These are phyloP conservation scores for Pterulicium gracile DNA, from an alignment of 1,284 basidiomycete genomes.

Conservation along the genomic window DNA sequence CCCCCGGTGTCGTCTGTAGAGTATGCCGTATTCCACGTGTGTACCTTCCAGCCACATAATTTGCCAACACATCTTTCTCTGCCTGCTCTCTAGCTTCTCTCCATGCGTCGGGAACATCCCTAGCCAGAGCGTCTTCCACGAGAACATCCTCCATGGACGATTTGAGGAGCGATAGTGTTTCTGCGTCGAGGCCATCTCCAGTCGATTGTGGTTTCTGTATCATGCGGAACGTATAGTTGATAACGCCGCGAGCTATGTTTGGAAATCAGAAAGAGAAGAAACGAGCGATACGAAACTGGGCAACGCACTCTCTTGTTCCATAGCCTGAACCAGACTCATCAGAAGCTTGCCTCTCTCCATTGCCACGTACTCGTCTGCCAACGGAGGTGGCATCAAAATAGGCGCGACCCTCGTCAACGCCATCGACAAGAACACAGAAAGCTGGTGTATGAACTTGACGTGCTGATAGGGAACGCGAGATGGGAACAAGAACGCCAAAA, in stretches of 20 bases:
- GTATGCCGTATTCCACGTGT: background rate
- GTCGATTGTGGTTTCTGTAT: background rate
- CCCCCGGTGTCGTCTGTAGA: background rate
- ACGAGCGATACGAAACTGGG: slow-evolving; percentile 6
- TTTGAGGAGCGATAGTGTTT: background rate
- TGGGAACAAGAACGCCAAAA: slow-evolving; percentile 48
- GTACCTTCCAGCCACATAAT: background rate
- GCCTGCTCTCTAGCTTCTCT: background rate
- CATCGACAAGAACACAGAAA: slow-evolving; percentile 63
- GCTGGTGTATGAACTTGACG: slow-evolving; percentile 62
- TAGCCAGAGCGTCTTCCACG: background rate
- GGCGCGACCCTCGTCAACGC: slow-evolving; percentile 61
- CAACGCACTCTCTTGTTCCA: background rate
- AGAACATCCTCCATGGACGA: background rate
- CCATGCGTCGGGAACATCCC: background rate
- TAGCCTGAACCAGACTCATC: background rate
- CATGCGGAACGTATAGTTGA: background rate
- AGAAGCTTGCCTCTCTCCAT: background rate
- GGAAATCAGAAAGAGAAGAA: slow-evolving; percentile 11
- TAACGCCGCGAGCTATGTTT: background rate
- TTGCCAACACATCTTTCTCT: background rate
- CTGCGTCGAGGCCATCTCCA: background rate
- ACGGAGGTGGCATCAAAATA: slow-evolving; percentile 37
- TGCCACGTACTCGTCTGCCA: background rate
- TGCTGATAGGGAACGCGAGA: slow-evolving; percentile 61